Conservation (phyloP, 2,329 filamentous ascomycete genomes). For the Talaromyces sp. region DNA sequence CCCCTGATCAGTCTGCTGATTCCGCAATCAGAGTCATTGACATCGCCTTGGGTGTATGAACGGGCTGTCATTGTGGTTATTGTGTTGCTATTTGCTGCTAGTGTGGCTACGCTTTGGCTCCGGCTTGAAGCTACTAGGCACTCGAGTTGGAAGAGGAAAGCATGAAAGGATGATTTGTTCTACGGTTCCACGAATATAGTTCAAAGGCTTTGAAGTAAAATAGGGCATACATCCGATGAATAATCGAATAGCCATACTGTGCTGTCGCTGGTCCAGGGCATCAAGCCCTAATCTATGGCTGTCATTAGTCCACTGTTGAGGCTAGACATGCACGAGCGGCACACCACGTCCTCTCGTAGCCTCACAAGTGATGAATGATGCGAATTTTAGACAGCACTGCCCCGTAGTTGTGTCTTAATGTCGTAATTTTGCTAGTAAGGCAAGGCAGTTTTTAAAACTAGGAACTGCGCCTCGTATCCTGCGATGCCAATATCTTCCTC, state of each 20-base stretch:
- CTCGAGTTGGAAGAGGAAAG: background rate
- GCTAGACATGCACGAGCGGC: background rate
- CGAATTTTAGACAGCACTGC: background rate
- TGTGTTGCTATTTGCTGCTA: background rate
- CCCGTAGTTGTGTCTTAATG: background rate
- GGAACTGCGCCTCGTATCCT: background rate
- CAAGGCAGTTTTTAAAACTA: background rate
- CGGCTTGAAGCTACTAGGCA: background rate
- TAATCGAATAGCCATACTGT: background rate
- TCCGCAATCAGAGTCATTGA: background rate
- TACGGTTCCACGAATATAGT: too few relatives aligned
- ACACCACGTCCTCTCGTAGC: background rate
- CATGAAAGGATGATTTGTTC: background rate
- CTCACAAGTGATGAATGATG: background rate
- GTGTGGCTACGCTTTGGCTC: background rate
- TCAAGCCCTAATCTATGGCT: background rate
- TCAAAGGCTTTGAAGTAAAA: too few relatives aligned
- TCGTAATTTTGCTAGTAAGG: background rate
- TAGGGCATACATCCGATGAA: too few relatives aligned
- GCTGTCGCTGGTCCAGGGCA: background rate
- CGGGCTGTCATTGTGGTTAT: background rate
- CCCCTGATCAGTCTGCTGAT: background rate
- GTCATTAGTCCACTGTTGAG: background rate
- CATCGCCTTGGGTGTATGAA: background rate
- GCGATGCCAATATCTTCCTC: background rate